Percentiles rank a stretch among this genome's conserved stretches.
Evolutionary conservation across 495 filamentous ascomycete genomes (phyloP).

Genomic region (Sordaria brevicollis): DNA sequence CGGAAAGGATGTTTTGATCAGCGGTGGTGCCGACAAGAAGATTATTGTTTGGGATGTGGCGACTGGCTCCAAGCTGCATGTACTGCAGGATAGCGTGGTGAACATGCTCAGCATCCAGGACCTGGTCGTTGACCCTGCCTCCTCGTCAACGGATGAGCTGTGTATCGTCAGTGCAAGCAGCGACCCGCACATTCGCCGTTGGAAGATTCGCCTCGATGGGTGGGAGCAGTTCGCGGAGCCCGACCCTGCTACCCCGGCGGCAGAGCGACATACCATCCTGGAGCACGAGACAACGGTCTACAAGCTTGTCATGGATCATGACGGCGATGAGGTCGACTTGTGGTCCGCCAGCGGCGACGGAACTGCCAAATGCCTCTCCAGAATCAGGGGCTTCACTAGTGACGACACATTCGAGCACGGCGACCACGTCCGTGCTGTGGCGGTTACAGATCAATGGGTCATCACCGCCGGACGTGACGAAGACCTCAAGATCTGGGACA

Average conservation of each 20-base stretch:
- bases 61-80: conserved; percentile 57
- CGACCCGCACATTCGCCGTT: conserved; percentile 73
- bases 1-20: conserved; percentile 60
- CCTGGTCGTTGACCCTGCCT: conserved; percentile 58
- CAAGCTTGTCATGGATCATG: conserved; percentile 52
- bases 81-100: conserved; percentile 53
- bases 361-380: conserved; percentile 61
- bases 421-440: conserved; percentile 79
- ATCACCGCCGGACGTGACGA: conserved; percentile 87
- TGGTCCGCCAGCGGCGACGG: conserved; percentile 90
- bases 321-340: conserved; percentile 55
- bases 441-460: conserved; percentile 66
- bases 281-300: conserved; percentile 89
- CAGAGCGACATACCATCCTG: conserved; percentile 49
- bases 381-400: conserved; percentile 52
- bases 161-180: conserved; percentile 69
- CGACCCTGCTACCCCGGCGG: conserved; percentile 25
- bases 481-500: conserved; percentile 82
- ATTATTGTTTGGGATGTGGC: conserved; percentile 73
- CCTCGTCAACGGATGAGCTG: conserved; percentile 35
- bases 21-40: conserved; percentile 76
- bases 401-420: conserved; percentile 70
- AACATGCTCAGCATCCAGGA: conserved; percentile 68
- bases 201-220: conserved; percentile 40
- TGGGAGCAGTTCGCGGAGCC: conserved; percentile 36